Percentiles rank a stretch among this genome's conserved stretches.
Evolutionary conservation across 1,284 basidiomycete species (phyloP).

Genomic region (Trametes hirsuta): DNA sequence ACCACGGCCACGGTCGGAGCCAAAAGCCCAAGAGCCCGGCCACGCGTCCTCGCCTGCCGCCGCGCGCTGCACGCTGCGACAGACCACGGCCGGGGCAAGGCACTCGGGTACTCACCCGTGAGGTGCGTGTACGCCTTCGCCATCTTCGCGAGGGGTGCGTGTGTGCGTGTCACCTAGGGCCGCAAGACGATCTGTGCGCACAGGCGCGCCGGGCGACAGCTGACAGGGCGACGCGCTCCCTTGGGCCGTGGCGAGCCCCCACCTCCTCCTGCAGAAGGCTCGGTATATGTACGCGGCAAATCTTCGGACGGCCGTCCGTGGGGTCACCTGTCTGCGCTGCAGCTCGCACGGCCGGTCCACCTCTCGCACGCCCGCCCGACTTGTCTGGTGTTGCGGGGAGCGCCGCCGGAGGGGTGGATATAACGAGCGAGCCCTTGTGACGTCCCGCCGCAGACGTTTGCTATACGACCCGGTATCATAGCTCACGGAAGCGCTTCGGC

Average conservation of each 20-base stretch:
- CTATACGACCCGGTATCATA: background rate
- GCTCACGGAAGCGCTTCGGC: background rate
- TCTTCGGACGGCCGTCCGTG: conserved; percentile 8
- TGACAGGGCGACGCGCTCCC: background rate
- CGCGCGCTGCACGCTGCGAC: background rate
- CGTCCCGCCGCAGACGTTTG: background rate
- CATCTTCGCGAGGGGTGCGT: conserved; percentile 17
- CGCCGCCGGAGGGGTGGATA: background rate
- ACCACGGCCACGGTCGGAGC: too few relatives aligned
- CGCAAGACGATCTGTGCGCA: conserved; percentile 1
- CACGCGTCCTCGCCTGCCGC: background rate
- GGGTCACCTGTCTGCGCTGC: conserved; percentile 15
- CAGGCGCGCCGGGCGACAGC: background rate
- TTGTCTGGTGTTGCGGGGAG: background rate
- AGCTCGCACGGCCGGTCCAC: background rate
- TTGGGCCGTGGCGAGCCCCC: background rate
- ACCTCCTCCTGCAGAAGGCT: background rate
- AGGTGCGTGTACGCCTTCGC: conserved; percentile 29
- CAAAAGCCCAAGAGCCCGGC: background rate
- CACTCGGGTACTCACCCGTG: conserved; percentile 27
- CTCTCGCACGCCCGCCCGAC: background rate
- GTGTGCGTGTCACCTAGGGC: background rate
- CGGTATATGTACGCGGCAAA: conserved; percentile 25
- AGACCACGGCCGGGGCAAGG: background rate
- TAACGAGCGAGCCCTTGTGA: background rate